Percentiles rank a stretch among this genome's conserved stretches.
Evolutionary conservation across 495 filamentous ascomycete species (phyloP).

Genomic region (Xylaria flabelliformis): DNA sequence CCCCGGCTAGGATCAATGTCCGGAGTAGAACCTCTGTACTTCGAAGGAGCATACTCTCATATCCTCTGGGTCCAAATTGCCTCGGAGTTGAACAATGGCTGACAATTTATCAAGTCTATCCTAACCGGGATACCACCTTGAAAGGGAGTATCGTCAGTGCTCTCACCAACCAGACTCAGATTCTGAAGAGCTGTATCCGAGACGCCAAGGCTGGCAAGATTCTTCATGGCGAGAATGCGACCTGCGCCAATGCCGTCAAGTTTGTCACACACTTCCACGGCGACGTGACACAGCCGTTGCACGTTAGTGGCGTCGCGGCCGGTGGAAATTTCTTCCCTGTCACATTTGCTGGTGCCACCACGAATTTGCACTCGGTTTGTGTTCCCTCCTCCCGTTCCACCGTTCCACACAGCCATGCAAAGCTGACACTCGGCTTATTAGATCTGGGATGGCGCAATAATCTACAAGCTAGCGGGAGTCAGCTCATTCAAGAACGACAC

Average conservation of each 20-base stretch:
- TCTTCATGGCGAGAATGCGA: conserved; percentile 34
- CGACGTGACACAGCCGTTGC: conserved; percentile 42
- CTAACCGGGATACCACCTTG: conserved; percentile 35
- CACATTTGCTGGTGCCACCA: conserved; percentile 31
- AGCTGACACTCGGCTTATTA: conserved; percentile 17
- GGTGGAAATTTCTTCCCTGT: conserved; percentile 40
- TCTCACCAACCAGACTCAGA: conserved; percentile 36
- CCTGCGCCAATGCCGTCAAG: conserved; percentile 42
- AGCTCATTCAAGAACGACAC: conserved; percentile 36
- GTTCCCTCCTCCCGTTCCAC: conserved; percentile 19
- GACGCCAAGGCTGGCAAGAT: conserved; percentile 32
- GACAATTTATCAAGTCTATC: conserved; percentile 24
- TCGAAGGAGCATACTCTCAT: background rate
- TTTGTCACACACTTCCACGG: conserved; percentile 51
- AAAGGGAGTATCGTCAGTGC: conserved; percentile 39
- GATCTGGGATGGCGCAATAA: conserved; percentile 43
- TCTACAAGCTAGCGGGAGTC: conserved; percentile 37
- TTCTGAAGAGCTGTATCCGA: conserved; percentile 37
- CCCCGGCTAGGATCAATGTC: background rate
- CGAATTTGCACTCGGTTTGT: conserved; percentile 30
- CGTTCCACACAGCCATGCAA: background rate
- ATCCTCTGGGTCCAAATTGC: background rate
- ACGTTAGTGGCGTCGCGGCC: conserved; percentile 36
- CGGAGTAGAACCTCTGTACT: background rate
- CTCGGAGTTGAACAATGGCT: background rate